Base-by-base conservation (phyloP, 1,284 basidiomycete species). In the Ganoderma boninense region DNA sequence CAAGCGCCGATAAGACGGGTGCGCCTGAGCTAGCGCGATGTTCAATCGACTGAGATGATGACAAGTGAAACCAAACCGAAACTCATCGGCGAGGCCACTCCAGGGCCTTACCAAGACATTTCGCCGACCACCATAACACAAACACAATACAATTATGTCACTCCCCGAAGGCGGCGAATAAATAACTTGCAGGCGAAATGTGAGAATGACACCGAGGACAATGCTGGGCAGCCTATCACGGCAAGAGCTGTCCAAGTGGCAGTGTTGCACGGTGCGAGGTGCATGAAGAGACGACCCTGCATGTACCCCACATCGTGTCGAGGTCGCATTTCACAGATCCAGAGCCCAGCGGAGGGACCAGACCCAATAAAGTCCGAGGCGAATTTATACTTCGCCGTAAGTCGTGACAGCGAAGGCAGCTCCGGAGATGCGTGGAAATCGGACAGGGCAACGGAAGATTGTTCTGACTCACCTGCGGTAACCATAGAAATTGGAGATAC, bases 401-500 rank as follows among this genome's bases (percentile, higher is more conserved):
- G 59, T 66, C 63, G 67, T 65, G 69, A 54, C 62, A 69, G 68
- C 60, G 64, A 64, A 71, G 59, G 18, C 10, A 26, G 63, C 14
- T 56, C 44, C 42, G 32, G 18, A 61, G 52, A 57, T 65, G 69
- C 67, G 64, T 65, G 20, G 11, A 59, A 35, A 69, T 46, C 56
- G 46, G 62, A 67, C 20, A 62, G 52, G 32, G 60, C n/a, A n/a
- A 66, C 38, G 40, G 49, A 65, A 26, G 52, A 67, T 40, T 32
- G 65, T 60, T 42, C 18, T 14, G 23, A 68, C 80, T 67, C 66
- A 82, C 92, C 82, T 93, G 87, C 64, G 92, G 92, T 60, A 94
- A 85, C 91, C 92, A 94, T 13, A 94, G 84, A 74, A 89, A 92
- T 75, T 93, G 91, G 52, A 92, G 84, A 79, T 94, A 94, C n/a